Evolutionary conservation across 768 basidiomycete genomes (phyloP).

Genomic region (Suillus luteus): DNA sequence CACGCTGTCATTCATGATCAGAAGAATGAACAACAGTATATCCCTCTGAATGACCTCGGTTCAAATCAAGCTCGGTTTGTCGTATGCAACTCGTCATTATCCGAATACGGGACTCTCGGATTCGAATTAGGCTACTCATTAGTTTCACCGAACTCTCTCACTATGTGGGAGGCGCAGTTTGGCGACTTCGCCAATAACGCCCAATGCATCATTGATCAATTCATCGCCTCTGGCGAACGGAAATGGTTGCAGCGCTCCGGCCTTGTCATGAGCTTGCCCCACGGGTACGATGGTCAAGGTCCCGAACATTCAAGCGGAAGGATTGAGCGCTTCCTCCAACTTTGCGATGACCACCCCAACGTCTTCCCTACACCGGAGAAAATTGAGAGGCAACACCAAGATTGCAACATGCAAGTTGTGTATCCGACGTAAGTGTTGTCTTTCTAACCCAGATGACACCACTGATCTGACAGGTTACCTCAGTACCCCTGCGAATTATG

Average conservation of each 20-base stretch:
- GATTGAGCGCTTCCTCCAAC: slow-evolving; percentile 94
- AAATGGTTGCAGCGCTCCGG: slow-evolving; percentile 98
- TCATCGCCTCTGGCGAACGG: slow-evolving; percentile 94
- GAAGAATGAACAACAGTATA: slow-evolving; percentile 84
- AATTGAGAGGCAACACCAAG: slow-evolving; percentile 94
- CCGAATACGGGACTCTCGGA: slow-evolving; percentile 92
- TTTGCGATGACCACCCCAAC: slow-evolving; percentile 96
- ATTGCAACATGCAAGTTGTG: slow-evolving; percentile 99
- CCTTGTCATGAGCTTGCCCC: slow-evolving; percentile 84
- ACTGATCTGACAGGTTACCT: slow-evolving; percentile 15
- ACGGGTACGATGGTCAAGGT: slow-evolving; percentile 98
- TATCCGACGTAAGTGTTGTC: slow-evolving; percentile 79
- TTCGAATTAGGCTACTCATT: slow-evolving; percentile 99
- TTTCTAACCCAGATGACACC: background rate
- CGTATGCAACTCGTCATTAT: slow-evolving; percentile 95
- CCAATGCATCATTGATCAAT: slow-evolving; percentile 98
- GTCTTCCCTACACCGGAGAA: slow-evolving; percentile 87
- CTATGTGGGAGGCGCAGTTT: slow-evolving; percentile 99
- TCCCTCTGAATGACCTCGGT: slow-evolving; percentile 87
- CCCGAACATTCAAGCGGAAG: slow-evolving; percentile 97
- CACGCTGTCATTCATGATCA: slow-evolving; percentile 98
- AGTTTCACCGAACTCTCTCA: slow-evolving; percentile 89
- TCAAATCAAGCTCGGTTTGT: slow-evolving; percentile 90
- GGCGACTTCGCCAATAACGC: slow-evolving; percentile 99
- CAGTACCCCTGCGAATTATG: slow-evolving; percentile 94